Evolutionary conservation across 2,329 filamentous ascomycete genomes (phyloP), one percentile per base, ranked within the genome.

Genomic region (Aspergillus costaricaensis): DNA sequence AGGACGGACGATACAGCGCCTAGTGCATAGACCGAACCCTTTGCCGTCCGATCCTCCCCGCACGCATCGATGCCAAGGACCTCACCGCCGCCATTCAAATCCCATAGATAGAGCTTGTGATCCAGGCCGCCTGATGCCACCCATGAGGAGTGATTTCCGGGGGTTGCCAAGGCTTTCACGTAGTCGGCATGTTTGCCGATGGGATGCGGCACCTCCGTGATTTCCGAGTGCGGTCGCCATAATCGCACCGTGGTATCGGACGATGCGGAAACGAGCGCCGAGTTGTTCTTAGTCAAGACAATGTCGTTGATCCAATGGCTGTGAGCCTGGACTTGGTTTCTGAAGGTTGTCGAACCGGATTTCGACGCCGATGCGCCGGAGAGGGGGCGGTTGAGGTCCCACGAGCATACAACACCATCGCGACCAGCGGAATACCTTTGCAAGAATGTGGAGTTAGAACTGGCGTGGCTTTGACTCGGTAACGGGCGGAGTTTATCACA

Each of bases 251-350:
- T 92, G 62, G 95, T 87, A 75, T 97, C 93, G n/a, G 93, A 96
- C 4, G 92, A 96, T 19, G 91, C 92, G 9, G 93, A 96, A 32
- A 96, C 89, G 52, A 97, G 83, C 21, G 91, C 90, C 17, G 87
- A 83, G 70, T 93, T 91, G 70, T 88, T 86, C 72, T 92, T 86
- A 7, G 90, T 90, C 57, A 96, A 85, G 21, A 88, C 86, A 64
- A 97, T 91, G 76, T 96, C 93, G 78, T 96, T 97, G 79, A 97
- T 89, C 93, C 93, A 97, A 77, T 96, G 92, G 54, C 92, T 96
- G 76, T 97, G 93, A 8, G 93, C 92, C 74, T 90, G 88, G 15
- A 88, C 85, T 73, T 90, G 85, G 63, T 83, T 82, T 62, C 84
- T 81, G 69, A 86, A 85, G 2, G 80, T 80, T 15, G 85, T 85